These are phyloP conservation scores for Dorcoceras hygrometricum DNA, from an alignment of 257 asterid genomes.

Conservation along the genomic window DNA sequence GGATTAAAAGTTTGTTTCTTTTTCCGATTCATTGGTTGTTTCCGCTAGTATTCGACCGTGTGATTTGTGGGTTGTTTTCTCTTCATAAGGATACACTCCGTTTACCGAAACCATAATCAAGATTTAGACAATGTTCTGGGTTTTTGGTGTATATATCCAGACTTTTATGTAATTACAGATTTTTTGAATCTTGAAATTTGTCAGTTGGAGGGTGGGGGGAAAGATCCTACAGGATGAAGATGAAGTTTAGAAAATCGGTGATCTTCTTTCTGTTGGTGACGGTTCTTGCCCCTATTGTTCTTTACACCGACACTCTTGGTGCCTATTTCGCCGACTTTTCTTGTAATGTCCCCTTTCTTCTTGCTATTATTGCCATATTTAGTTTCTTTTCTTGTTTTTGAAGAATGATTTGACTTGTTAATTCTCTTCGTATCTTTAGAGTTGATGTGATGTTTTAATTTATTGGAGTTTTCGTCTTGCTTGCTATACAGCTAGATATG, in stretches of 20 bases:
- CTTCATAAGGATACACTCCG: conserved; percentile 13
- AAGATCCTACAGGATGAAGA: conserved; percentile 33
- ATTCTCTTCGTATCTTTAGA: neutral
- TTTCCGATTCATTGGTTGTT: neutral
- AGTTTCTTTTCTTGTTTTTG: neutral
- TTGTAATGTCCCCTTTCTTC: conserved; percentile 37
- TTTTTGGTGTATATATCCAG: neutral
- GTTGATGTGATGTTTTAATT: neutral
- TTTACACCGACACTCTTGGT: conserved; percentile 60
- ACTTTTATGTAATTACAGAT: neutral
- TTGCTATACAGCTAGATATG: conserved; percentile 53
- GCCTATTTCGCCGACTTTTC: conserved; percentile 47
- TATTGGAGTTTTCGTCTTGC: conserved; percentile 16
- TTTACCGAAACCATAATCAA: conserved; percentile 6
- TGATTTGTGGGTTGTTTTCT: neutral
- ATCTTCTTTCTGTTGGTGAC: conserved; percentile 58
- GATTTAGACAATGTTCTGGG: conserved; percentile 16
- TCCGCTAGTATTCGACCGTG: no score
- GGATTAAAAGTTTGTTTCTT: neutral
- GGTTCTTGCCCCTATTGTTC: conserved; percentile 69
- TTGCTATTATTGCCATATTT: neutral
- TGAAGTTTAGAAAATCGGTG: conserved; percentile 54
- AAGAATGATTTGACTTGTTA: neutral
- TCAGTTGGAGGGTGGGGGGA: conserved; percentile 2
- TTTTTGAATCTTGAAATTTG: conserved; percentile 16